Evolutionary conservation across 805 yeast genomes (phyloP), one percentile per base, ranked within the genome.

Genomic region (Priceomyces melissophilus): DNA sequence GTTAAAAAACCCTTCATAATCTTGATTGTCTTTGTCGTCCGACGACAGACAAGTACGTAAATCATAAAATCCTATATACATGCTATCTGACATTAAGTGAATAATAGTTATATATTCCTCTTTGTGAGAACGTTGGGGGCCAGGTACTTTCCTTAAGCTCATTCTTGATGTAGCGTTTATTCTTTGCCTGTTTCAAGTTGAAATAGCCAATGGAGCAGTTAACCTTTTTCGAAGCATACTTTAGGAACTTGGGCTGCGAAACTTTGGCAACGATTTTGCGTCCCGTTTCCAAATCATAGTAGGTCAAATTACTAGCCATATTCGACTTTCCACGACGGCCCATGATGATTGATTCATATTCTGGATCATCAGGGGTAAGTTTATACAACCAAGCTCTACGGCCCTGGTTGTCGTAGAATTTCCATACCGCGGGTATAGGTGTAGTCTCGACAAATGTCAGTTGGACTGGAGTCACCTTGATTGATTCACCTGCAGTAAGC

Each of bases 301-400:
- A 76, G 3, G 79, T 71, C 38, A 80, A 60, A 47, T 68, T 69
- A 23, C 71, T 57, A 16, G 34, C 45, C 2, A 53, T 27, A 8
- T 41, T 38, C 29, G 45, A 25, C 41, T 32, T 38, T 35, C 47
- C 46, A 20, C 49, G 42, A 13, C 46, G 35, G 4, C 46, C 47
- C 35, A 50, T 52, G 14, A 61, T 29, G 25, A 65, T 55, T 15
- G 58, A 46, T 32, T 60, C 53, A 40, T 65, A 66, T 10, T 65
- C 60, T 2, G 66, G 60, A 40, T 65, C 67, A 1, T 45, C 35
- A 11, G 60, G 48, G 12, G 54, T 52, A 15, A 68, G 61, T 53
- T 74, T 78, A 59, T 80, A 83, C 12, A 88, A 58, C 96, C 96
- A 88, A 10, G 87, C 82, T 45, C 96, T 71, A 45, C 96, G 71